These are phyloP conservation scores for Coniochaeta sp. DNA, from an alignment of 2,329 filamentous ascomycete genomes.

Conservation along the genomic window DNA sequence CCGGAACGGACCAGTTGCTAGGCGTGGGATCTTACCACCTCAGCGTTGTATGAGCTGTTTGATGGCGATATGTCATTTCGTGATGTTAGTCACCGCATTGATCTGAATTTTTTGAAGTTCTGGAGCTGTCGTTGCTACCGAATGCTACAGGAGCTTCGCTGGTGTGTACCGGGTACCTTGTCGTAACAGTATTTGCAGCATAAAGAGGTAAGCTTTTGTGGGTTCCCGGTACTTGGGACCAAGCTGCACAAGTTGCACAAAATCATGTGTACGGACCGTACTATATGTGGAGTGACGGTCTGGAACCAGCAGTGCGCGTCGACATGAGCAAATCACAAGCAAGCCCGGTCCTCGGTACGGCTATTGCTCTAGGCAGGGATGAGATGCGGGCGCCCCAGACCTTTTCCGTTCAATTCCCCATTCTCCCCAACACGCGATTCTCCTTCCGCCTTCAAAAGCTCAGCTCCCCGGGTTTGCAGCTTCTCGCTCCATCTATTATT, in stretches of 20 bases:
- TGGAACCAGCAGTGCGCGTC: background rate
- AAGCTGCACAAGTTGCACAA: background rate
- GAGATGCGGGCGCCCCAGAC: conserved; percentile 1
- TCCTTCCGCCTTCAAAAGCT: background rate
- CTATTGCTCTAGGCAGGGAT: background rate
- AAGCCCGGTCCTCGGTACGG: conserved; percentile 1
- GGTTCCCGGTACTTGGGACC: background rate
- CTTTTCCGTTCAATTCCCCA: background rate
- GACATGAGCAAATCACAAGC: conserved; percentile 1
- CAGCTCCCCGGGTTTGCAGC: background rate
- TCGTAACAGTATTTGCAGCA: background rate
- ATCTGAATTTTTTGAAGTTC: background rate
- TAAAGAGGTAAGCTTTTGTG: background rate
- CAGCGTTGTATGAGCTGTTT: background rate
- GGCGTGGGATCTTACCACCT: background rate
- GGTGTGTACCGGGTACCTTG: background rate
- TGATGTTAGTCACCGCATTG: background rate
- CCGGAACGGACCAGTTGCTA: background rate
- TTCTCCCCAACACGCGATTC: conserved; percentile 1
- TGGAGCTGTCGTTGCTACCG: background rate
- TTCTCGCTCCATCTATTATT: conserved; percentile 1
- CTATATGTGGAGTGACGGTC: background rate
- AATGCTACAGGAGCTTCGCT: background rate
- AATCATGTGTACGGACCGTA: no score
- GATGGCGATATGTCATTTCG: background rate